These are phyloP conservation scores for Vitis hybrid DNA, from an alignment of 177 flowering plant species.

Conservation along the genomic window DNA sequence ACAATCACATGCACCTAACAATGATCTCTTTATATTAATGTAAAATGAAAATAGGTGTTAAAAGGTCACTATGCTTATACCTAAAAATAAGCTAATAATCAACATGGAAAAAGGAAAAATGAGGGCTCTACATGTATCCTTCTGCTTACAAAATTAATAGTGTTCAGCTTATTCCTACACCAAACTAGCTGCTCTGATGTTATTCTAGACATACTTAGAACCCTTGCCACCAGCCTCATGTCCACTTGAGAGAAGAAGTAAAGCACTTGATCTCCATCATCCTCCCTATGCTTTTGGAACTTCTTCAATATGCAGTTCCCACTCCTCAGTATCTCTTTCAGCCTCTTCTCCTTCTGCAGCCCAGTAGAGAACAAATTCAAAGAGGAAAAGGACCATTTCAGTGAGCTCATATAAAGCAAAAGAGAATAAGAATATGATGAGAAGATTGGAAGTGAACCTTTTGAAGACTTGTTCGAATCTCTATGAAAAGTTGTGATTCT, in stretches of 20 bases:
- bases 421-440: not conserved
- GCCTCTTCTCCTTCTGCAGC: slow-evolving; percentile 48
- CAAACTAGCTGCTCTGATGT: slow-evolving; percentile 42
- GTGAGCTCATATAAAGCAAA: no score
- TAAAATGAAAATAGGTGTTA: no score
- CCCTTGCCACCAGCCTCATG: slow-evolving; percentile 42
- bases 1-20: no score
- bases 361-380: not conserved
- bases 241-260: slow-evolving; percentile 53
- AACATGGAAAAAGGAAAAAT: slow-evolving; percentile 44
- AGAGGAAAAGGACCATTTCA: not conserved
- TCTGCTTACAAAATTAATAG: slow-evolving; percentile 32
- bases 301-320: slow-evolving; percentile 41
- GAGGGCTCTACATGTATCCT: slow-evolving; percentile 42
- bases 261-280: slow-evolving; percentile 34
- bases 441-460: slow-evolving; percentile 21
- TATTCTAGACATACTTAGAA: slow-evolving; percentile 42
- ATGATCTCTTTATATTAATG: no score
- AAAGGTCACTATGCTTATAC: not conserved
- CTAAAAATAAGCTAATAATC: not conserved
- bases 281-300: slow-evolving; percentile 28
- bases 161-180: slow-evolving; percentile 37
- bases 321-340: slow-evolving; percentile 31
- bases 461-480: slow-evolving; percentile 29
- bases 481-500: slow-evolving; percentile 28